phyloP scores from a whole-genome alignment of 225 moss, liverwort and hornwort genomes.

The Antitrichia curtipendula region DNA sequence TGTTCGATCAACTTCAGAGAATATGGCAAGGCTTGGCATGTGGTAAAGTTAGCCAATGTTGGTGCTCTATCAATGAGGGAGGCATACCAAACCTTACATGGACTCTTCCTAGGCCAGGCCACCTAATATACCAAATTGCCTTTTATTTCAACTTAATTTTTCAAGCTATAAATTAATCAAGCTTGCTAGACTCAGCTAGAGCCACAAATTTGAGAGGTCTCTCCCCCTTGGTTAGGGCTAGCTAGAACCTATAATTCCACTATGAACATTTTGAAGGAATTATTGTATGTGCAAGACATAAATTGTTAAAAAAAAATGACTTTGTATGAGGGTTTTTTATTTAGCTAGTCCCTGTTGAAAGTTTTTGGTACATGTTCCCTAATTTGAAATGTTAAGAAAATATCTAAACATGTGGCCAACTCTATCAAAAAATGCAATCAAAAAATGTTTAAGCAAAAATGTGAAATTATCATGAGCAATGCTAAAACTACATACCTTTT shows the following conservation, averaged over 20 bases:
- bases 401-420: no score
- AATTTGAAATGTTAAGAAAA: no score
- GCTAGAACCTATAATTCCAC: not conserved
- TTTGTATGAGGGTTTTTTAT: not conserved
- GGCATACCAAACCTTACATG: not conserved
- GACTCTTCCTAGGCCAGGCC: accelerated
- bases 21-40: not conserved
- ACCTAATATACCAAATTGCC: not conserved
- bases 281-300: not conserved
- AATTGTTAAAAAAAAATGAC: not conserved
- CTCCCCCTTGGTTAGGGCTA: accelerated
- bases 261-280: not conserved
- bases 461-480: not conserved
- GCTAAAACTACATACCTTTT: not conserved
- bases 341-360: no score
- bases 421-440: not conserved
- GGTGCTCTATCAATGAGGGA: not conserved
- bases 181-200: not conserved
- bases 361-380: not conserved
- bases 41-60: not conserved
- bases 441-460: not conserved
- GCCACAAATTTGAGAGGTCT: not conserved
- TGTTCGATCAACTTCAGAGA: not conserved
- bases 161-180: not conserved
- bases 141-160: not conserved